Base-by-base conservation (phyloP, 495 filamentous ascomycete species). In the Penicillium desertorum region DNA sequence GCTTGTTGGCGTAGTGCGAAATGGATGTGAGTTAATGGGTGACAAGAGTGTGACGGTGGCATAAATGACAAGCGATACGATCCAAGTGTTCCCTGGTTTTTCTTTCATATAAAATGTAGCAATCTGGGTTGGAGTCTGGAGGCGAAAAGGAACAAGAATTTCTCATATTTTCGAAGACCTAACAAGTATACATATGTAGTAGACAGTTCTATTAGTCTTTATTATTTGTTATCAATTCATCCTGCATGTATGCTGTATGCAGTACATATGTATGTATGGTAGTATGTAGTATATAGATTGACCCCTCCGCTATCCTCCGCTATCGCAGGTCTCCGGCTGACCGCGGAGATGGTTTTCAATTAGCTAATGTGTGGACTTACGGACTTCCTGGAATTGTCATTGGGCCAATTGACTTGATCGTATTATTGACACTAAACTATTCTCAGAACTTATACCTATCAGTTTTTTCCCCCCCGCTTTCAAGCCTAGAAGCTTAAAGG, bases 1-100 rank as follows among this genome's bases (percentile, higher is more conserved):
- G 0, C 72, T 97, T 48, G 90, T 97, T 2, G 94, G 95, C 0
- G 90, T 95, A 7, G 81, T 98, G 36, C 85, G 94, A 62, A 87
- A 85, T 61, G 94, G 95, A 0, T 90, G 87, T 36, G 93, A 96
- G 71, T 71, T 96, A 56, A 82, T 88, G 78, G 71, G 70, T 19
- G 64, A 69, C 44, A 66, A 68, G 37, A 62, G 59, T 12, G 49
- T 67, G 23, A 34, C 46, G 29, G 41, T 57, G 56, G 61, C 55
- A 58, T 72, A 62, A 62, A 61, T 36, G 34, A 32, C 16, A 30
- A 45, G 43, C 20, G 45, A 41, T 46, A 25, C 49, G 32, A 49
- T 23, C 17, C n/a, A 9, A 45, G 41, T 14, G 39, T 19, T 45
- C 27, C 41, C 12, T 36, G 47, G 16, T 7, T 37, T 37, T n/a